Percentiles rank a stretch among this genome's conserved stretches.
Evolutionary conservation across 75 land plant species (phyloP).

Genomic region (Picea glauca): DNA sequence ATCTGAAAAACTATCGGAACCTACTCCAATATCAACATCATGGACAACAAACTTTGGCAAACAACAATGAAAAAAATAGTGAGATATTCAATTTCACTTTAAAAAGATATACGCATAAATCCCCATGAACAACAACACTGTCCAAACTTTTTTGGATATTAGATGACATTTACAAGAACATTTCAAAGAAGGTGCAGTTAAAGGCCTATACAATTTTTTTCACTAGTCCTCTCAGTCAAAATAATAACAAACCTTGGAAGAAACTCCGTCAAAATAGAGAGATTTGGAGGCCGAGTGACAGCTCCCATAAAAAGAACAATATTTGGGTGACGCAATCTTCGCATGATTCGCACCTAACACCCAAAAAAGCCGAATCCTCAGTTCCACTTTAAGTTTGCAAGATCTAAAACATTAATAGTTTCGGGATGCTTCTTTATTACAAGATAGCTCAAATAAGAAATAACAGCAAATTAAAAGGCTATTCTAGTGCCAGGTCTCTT

Average conservation of each 20-base stretch:
- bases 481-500: constrained; percentile 11
- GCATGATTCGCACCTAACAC: constrained; percentile 84
- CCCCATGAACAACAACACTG: not conserved
- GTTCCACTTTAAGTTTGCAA: not conserved
- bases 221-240: not conserved
- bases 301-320: constrained; percentile 99
- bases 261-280: constrained; percentile 93
- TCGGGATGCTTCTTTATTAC: not conserved
- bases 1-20: not conserved
- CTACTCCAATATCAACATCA: not conserved
- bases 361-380: constrained; percentile 1
- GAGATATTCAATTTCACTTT: not conserved
- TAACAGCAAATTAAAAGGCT: not conserved
- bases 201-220: not conserved
- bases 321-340: constrained; percentile 95
- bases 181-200: not conserved
- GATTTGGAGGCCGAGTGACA: constrained; percentile 94
- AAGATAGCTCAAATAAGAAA: not conserved
- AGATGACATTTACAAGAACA: not conserved
- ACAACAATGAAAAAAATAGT: not conserved
- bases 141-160: not conserved
- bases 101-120: not conserved
- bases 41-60: not conserved
- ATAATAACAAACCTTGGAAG: constrained; percentile 75
- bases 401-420: not conserved